phyloP scores from a whole-genome alignment of 805 yeast species.

The Citeromyces nyonsensis region DNA sequence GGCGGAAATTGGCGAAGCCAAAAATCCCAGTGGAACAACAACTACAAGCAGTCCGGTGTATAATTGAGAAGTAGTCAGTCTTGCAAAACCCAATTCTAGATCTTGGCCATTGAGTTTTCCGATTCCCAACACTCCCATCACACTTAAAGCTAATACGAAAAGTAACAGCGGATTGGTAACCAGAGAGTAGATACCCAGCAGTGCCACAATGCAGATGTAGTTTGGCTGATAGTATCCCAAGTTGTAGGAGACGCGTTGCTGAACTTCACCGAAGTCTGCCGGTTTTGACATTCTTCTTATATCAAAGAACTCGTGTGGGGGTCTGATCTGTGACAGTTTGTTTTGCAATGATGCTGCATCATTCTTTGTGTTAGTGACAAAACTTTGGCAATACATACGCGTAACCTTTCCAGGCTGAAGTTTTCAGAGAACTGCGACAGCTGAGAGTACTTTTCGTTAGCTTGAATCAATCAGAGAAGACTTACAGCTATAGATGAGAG shows the following conservation, averaged over 20 bases:
- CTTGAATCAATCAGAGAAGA: too few relatives aligned
- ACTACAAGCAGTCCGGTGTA: slow-evolving; percentile 77
- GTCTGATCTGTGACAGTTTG: slow-evolving; percentile 57
- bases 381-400: slow-evolving; percentile 11
- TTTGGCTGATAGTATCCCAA: slow-evolving; percentile 79
- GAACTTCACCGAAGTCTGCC: slow-evolving; percentile 74
- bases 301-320: slow-evolving; percentile 92
- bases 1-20: slow-evolving; percentile 46
- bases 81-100: slow-evolving; percentile 60
- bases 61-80: slow-evolving; percentile 67
- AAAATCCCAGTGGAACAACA: slow-evolving; percentile 27
- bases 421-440: slow-evolving; percentile 27
- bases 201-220: slow-evolving; percentile 57
- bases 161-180: slow-evolving; percentile 74
- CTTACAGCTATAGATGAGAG: too few relatives aligned
- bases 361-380: slow-evolving; percentile 8
- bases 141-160: slow-evolving; percentile 65
- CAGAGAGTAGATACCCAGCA: slow-evolving; percentile 71
- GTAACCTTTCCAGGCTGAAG: slow-evolving; percentile 31
- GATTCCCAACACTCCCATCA: slow-evolving; percentile 68
- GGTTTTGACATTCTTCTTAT: slow-evolving; percentile 84
- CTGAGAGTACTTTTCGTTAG: slow-evolving; percentile 7
- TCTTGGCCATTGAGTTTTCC: slow-evolving; percentile 71
- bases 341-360: slow-evolving; percentile 41
- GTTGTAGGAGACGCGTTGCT: slow-evolving; percentile 78